Conservation (phyloP, 495 filamentous ascomycete species). For the Daldinia concentrica region DNA sequence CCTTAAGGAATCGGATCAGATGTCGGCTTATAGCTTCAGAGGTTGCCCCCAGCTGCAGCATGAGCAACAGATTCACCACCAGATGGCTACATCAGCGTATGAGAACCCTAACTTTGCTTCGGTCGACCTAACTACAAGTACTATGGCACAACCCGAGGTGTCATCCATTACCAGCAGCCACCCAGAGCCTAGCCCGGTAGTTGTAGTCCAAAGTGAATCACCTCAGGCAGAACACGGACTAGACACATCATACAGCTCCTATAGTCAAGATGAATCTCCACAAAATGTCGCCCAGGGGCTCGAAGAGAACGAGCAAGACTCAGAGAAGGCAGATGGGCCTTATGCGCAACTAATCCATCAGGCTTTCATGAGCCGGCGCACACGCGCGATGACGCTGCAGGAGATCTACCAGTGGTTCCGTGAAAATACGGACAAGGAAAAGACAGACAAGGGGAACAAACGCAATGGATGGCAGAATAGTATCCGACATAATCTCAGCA, state of each 20-base stretch:
- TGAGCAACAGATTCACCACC: constrained; percentile 13
- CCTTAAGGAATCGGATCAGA: constrained; percentile 3
- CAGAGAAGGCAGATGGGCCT: constrained; percentile 63
- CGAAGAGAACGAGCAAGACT: constrained; percentile 14
- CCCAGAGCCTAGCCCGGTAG: not conserved
- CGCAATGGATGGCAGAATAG: constrained; percentile 89
- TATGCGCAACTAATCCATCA: constrained; percentile 86
- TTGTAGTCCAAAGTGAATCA: not conserved
- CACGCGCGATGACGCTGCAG: constrained; percentile 77
- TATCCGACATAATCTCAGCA: constrained; percentile 95
- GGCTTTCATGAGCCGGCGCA: constrained; percentile 72
- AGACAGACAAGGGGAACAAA: constrained; percentile 63
- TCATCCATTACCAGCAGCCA: not conserved
- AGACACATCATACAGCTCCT: not conserved
- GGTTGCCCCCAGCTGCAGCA: constrained; percentile 6
- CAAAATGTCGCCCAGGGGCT: not conserved
- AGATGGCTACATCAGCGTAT: constrained; percentile 6
- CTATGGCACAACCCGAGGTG: constrained; percentile 16
- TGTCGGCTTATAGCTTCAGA: constrained; percentile 15
- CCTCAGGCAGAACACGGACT: not conserved
- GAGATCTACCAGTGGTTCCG: constrained; percentile 93
- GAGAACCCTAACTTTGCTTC: not conserved
- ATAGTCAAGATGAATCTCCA: not conserved
- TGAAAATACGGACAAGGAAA: constrained; percentile 74
- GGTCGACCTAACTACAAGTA: not conserved